These are phyloP conservation scores for Xerocomus potaroensis DNA, from an alignment of 768 basidiomycete species.

Conservation along the genomic window DNA sequence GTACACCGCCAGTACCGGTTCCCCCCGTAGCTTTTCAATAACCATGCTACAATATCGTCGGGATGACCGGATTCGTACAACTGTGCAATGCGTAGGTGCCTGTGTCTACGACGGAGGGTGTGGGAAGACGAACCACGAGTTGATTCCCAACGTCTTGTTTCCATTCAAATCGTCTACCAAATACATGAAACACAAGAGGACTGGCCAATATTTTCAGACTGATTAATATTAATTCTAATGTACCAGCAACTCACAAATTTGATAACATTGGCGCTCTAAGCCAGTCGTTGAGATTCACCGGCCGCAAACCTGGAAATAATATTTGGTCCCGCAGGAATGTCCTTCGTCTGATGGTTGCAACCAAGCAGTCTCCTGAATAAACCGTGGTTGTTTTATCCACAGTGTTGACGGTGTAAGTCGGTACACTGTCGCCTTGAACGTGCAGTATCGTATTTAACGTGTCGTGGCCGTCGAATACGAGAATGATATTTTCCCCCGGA, in stretches of 20 bases:
- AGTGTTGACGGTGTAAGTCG: slow-evolving; percentile 12
- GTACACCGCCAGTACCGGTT: not conserved
- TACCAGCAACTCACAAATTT: slow-evolving; percentile 9
- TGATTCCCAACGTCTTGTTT: not conserved
- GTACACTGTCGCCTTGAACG: not conserved
- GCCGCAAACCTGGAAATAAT: slow-evolving; percentile 6
- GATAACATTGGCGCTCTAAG: slow-evolving; percentile 6
- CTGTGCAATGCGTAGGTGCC: not conserved
- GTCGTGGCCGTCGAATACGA: slow-evolving; percentile 13
- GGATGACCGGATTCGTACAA: slow-evolving; percentile 8
- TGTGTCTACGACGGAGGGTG: not conserved
- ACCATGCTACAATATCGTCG: slow-evolving; percentile 6
- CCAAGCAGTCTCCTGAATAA: not conserved
- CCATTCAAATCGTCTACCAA: slow-evolving; percentile 16
- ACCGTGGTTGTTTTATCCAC: slow-evolving; percentile 3
- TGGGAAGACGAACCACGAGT: slow-evolving; percentile 13
- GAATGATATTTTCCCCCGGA: not conserved
- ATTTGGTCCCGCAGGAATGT: slow-evolving; percentile 10
- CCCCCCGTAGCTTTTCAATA: slow-evolving; percentile 3
- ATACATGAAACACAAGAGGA: slow-evolving; percentile 8
- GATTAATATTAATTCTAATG: not conserved
- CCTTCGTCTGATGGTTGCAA: slow-evolving; percentile 15
- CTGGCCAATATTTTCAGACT: slow-evolving; percentile 1
- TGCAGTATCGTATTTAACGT: slow-evolving; percentile 11
- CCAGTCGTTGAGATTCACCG: slow-evolving; percentile 13